Evolutionary conservation across 257 asterid species (phyloP).

Genomic region (Solanum bukasovii): DNA sequence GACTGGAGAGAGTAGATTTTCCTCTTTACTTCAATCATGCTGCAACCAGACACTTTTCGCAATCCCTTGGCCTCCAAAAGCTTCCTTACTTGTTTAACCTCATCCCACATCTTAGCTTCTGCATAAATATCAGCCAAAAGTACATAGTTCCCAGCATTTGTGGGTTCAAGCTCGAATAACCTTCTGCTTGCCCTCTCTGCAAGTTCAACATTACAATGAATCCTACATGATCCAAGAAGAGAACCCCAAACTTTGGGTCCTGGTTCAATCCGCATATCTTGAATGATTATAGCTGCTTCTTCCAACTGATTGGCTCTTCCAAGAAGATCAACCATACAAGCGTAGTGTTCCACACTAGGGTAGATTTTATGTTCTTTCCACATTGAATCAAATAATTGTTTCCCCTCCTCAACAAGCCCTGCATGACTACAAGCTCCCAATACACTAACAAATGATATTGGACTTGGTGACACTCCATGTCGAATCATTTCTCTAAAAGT

Average conservation of each 20-base stretch:
- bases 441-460: constrained; percentile 63
- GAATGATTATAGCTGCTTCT: constrained; percentile 63
- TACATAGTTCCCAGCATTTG: constrained; percentile 83
- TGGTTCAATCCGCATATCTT: constrained; percentile 65
- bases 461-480: constrained; percentile 54
- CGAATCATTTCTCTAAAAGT: constrained; percentile 53
- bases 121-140: constrained; percentile 80
- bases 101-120: constrained; percentile 78
- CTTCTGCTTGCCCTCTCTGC: constrained; percentile 64
- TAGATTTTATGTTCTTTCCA: constrained; percentile 26
- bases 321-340: constrained; percentile 85
- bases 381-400: constrained; percentile 53
- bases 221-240: constrained; percentile 80
- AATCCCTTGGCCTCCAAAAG: constrained; percentile 62
- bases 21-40: constrained; percentile 76
- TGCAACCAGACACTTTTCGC: constrained; percentile 71
- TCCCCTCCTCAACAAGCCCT: constrained; percentile 75
- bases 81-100: constrained; percentile 58
- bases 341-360: constrained; percentile 78
- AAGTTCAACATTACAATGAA: constrained; percentile 66
- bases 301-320: constrained; percentile 78
- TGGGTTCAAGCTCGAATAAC: constrained; percentile 81
- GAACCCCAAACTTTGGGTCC: constrained; percentile 87
- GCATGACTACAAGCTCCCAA: constrained; percentile 95
- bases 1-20: constrained; percentile 42